A percentile compares a stretch with the other conserved stretches of the same genome.
Conservation (phyloP, 352 stramenopile species). For the Globisporangium spinosum region DNA sequence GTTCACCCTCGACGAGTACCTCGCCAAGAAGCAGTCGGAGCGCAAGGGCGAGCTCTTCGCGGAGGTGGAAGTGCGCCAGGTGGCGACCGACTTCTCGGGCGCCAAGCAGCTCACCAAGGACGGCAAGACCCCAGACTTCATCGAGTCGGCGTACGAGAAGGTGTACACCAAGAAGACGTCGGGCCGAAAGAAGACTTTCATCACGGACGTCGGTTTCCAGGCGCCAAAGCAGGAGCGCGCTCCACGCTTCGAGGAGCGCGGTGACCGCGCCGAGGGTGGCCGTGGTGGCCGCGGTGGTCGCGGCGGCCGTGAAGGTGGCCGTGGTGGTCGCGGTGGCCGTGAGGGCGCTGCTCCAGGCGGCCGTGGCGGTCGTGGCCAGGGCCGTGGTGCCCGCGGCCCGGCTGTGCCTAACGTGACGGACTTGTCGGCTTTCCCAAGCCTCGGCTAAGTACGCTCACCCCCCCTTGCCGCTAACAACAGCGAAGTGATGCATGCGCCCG, state of each 20-base stretch:
- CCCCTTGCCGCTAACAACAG: conserved; percentile 14
- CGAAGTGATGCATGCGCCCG: conserved; percentile 49
- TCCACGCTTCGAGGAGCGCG: conserved; percentile 53
- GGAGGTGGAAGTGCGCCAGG: conserved; percentile 76
- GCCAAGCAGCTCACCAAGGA: conserved; percentile 78
- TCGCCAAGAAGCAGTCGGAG: conserved; percentile 77
- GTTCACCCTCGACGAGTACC: conserved; percentile 78
- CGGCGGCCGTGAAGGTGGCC: conserved; percentile 43
- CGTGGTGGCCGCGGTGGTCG: conserved; percentile 48
- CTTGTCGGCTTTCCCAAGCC: conserved; percentile 82
- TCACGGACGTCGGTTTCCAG: conserved; percentile 86
- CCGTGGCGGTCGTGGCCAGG: conserved; percentile 43
- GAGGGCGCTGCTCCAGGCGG: conserved; percentile 22
- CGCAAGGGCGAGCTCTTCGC: conserved; percentile 77
- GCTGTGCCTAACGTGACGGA: conserved; percentile 72
- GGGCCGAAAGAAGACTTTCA: conserved; percentile 91
- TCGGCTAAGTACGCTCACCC: conserved; percentile 52
- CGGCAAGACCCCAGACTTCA: conserved; percentile 86
- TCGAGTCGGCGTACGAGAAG: conserved; percentile 89
- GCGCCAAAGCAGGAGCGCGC: conserved; percentile 58
- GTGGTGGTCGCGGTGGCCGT: conserved; percentile 32
- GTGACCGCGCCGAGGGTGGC: conserved; percentile 38
- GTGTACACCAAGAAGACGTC: conserved; percentile 95
- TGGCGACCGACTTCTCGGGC: conserved; percentile 88
- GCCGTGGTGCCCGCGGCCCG: conserved; percentile 27